Conservation (phyloP, 768 basidiomycete genomes). For the Lactifluus hygrophoroides region DNA sequence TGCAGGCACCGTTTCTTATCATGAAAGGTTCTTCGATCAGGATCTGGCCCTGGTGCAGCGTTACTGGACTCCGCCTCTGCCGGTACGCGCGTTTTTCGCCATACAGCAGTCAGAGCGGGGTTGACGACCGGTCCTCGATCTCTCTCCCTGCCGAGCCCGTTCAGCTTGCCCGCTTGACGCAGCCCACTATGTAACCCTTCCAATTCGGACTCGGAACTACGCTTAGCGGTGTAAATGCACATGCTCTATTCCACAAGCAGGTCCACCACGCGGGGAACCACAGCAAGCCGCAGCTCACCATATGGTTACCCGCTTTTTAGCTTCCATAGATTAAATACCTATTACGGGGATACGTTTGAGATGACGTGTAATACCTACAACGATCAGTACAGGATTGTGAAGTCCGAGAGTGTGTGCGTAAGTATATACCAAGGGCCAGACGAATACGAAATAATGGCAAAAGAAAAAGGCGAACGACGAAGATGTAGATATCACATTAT, state of each 20-base stretch:
- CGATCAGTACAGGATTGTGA: slow-evolving; percentile 12
- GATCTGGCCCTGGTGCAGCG: no score
- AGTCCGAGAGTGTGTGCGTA: slow-evolving; percentile 10
- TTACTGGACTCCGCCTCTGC: no score
- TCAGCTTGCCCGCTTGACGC: no score
- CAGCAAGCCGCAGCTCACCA: background rate
- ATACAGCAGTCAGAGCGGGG: no score
- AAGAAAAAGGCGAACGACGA: background rate
- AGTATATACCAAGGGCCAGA: slow-evolving; percentile 6
- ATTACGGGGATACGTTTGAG: slow-evolving; percentile 1
- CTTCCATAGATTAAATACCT: background rate
- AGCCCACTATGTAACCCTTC: no score
- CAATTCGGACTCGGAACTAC: background rate
- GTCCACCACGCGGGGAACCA: background rate
- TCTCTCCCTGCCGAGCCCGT: no score
- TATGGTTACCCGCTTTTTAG: background rate
- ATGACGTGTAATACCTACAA: slow-evolving; percentile 11
- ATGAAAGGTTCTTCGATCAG: no score
- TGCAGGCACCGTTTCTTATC: no score
- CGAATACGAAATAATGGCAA: background rate
- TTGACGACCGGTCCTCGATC: no score
- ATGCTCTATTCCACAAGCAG: background rate
- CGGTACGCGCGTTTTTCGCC: no score
- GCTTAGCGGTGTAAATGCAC: background rate
- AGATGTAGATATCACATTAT: slow-evolving; percentile 41